phyloP scores from a whole-genome alignment of 441 rosid genomes.

The Pelargonium fulgidum region DNA sequence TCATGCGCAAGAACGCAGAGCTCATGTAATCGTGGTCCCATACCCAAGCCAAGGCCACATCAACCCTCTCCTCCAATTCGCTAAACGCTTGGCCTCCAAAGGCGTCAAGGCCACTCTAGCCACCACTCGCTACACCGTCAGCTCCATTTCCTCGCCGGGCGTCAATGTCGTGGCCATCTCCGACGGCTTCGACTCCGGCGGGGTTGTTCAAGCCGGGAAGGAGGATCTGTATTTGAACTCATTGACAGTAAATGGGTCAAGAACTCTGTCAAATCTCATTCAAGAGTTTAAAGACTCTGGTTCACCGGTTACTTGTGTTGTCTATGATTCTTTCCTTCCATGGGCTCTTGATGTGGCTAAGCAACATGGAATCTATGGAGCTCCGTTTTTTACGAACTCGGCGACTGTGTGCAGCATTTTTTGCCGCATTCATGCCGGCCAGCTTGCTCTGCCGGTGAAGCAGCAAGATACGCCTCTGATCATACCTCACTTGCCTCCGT shows the following conservation, averaged over 20 bases:
- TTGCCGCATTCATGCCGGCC: conserved; percentile 29
- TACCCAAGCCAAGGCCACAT: conserved; percentile 83
- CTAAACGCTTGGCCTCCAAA: conserved; percentile 58
- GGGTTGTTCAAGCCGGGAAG: conserved; percentile 32
- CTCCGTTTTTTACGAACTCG: conserved; percentile 60
- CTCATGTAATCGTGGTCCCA: conserved; percentile 51
- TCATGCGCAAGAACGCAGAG: conserved; percentile 15
- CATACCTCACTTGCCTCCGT: conserved; percentile 46
- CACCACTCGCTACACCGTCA: conserved; percentile 47
- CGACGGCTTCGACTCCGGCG: conserved; percentile 59
- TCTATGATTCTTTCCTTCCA: conserved; percentile 63
- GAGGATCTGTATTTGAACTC: conserved; percentile 34
- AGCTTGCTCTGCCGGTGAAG: conserved; percentile 36
- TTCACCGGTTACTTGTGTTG: conserved; percentile 39
- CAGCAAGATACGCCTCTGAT: conserved; percentile 27
- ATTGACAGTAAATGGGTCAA: conserved; percentile 39
- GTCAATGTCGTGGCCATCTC: conserved; percentile 54
- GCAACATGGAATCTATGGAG: conserved; percentile 42
- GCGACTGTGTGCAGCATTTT: conserved; percentile 41
- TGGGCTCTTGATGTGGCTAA: conserved; percentile 79
- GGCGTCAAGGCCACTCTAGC: conserved; percentile 59
- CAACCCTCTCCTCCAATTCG: conserved; percentile 73
- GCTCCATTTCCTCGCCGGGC: conserved; percentile 34
- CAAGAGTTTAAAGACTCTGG: conserved; percentile 27
- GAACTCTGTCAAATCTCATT: conserved; percentile 40